Percentiles rank a stretch among this genome's conserved stretches.
Evolutionary conservation across 192 early-diverging fungal species (phyloP).

Genomic region (Dispira simplex): DNA sequence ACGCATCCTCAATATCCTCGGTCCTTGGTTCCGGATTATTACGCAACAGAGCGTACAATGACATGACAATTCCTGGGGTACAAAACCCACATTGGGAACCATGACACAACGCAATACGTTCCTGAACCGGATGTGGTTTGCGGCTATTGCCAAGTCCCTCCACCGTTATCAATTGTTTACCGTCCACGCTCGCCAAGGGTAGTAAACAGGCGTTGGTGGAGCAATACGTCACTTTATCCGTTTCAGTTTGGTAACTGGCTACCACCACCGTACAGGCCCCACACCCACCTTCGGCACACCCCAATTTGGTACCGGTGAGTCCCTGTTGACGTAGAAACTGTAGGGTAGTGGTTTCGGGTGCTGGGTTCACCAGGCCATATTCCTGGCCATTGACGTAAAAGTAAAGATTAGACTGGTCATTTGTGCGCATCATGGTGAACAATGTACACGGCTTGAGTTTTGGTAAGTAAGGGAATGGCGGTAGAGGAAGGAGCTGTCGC

Average conservation of each 20-base stretch:
- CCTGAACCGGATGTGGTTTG: constrained; percentile 60
- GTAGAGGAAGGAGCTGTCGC: no score
- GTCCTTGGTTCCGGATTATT: constrained; percentile 51
- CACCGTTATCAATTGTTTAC: constrained; percentile 69
- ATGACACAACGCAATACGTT: constrained; percentile 53
- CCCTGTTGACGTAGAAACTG: constrained; percentile 48
- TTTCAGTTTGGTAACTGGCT: constrained; percentile 34
- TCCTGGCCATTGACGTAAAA: constrained; percentile 46
- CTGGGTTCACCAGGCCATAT: constrained; percentile 33
- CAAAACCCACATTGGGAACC: constrained; percentile 87
- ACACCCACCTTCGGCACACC: constrained; percentile 66
- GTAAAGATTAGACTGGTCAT: constrained; percentile 17
- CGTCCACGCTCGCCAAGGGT: constrained; percentile 52
- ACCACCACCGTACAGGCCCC: constrained; percentile 72
- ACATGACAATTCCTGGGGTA: constrained; percentile 84
- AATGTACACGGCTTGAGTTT: no score
- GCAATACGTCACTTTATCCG: constrained; percentile 24
- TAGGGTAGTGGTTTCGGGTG: constrained; percentile 45
- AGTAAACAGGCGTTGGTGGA: constrained; percentile 56
- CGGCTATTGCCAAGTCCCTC: constrained; percentile 57
- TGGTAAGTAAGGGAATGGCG: no score
- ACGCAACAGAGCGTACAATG: constrained; percentile 57
- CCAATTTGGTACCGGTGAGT: constrained; percentile 63
- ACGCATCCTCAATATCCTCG: constrained; percentile 64
- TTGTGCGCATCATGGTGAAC: no score